Conservation (phyloP, 192 early-diverging fungal species). For the Coemansia sp. region DNA sequence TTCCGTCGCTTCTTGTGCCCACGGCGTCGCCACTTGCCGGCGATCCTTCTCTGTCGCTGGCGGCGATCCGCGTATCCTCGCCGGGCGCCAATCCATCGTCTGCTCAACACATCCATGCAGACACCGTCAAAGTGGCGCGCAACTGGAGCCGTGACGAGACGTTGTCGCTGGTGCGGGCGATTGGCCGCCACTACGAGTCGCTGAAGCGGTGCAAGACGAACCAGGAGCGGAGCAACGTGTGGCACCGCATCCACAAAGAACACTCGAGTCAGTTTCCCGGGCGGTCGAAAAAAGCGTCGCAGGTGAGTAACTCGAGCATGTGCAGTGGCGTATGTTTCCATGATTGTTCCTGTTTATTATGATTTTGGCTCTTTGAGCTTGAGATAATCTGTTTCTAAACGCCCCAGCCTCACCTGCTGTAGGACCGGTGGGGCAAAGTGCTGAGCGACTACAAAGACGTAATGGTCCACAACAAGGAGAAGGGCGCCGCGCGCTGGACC, state of each 20-base stretch:
- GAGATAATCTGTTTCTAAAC: neutral
- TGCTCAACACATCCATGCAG: constrained; percentile 9
- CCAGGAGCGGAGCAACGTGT: constrained; percentile 56
- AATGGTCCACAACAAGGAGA: constrained; percentile 53
- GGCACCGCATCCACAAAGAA: constrained; percentile 54
- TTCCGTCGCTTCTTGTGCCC: neutral
- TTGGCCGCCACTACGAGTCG: constrained; percentile 50
- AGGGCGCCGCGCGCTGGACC: constrained; percentile 54
- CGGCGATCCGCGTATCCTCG: constrained; percentile 16
- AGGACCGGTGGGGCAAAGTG: constrained; percentile 58
- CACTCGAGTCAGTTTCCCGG: constrained; percentile 53
- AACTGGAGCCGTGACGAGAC: constrained; percentile 56
- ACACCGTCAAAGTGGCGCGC: constrained; percentile 43
- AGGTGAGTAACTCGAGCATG: constrained; percentile 27
- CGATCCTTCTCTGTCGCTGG: constrained; percentile 23
- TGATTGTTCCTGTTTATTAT: neutral
- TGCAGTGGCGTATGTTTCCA: constrained; percentile 2
- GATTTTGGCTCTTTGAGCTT: neutral
- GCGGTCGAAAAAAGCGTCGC: constrained; percentile 52
- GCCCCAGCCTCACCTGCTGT: neutral
- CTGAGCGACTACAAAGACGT: constrained; percentile 56
- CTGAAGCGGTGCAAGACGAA: constrained; percentile 52
- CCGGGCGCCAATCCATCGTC: constrained; percentile 1
- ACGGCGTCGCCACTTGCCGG: neutral
- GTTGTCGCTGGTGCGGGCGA: constrained; percentile 48